Evolutionary conservation across 2,329 filamentous ascomycete genomes (phyloP).

Genomic region (Paramyrothecium sp.): DNA sequence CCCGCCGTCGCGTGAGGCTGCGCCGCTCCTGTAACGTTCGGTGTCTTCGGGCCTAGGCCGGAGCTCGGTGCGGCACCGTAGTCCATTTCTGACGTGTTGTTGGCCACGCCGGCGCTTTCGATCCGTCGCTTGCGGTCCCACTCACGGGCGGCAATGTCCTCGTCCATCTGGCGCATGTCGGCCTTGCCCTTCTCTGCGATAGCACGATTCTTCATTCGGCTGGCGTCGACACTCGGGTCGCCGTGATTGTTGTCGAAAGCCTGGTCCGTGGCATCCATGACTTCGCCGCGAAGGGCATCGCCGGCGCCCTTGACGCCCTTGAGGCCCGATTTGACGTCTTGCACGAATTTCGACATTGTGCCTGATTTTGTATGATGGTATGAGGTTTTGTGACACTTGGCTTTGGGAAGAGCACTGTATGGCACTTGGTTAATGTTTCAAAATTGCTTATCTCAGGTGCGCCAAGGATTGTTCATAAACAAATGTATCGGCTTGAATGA

Average conservation of each 20-base stretch:
- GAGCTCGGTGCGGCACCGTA: too few relatives aligned
- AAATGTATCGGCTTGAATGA: too few relatives aligned
- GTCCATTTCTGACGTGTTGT: too few relatives aligned
- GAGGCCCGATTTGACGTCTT: constrained; percentile 19
- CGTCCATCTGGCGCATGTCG: constrained; percentile 12
- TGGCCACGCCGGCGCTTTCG: too few relatives aligned
- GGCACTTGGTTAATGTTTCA: too few relatives aligned
- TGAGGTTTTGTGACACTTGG: too few relatives aligned
- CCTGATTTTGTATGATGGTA: background rate
- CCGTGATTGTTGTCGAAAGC: constrained; percentile 13
- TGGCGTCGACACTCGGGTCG: constrained; percentile 4
- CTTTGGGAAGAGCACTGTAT: too few relatives aligned
- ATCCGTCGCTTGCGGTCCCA: constrained; percentile 11
- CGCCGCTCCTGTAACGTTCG: too few relatives aligned
- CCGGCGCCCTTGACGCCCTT: constrained; percentile 20
- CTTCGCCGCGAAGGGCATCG: constrained; percentile 15
- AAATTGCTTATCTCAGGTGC: too few relatives aligned
- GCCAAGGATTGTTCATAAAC: too few relatives aligned
- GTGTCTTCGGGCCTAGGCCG: too few relatives aligned
- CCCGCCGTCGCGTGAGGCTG: too few relatives aligned
- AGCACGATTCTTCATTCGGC: constrained; percentile 5
- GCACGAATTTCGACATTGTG: constrained; percentile 15
- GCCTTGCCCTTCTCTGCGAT: constrained; percentile 15
- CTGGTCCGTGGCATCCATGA: constrained; percentile 16
- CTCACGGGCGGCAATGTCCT: constrained; percentile 16